phyloP scores from a whole-genome alignment of 805 yeast genomes.

The Myxozyma udenii region DNA sequence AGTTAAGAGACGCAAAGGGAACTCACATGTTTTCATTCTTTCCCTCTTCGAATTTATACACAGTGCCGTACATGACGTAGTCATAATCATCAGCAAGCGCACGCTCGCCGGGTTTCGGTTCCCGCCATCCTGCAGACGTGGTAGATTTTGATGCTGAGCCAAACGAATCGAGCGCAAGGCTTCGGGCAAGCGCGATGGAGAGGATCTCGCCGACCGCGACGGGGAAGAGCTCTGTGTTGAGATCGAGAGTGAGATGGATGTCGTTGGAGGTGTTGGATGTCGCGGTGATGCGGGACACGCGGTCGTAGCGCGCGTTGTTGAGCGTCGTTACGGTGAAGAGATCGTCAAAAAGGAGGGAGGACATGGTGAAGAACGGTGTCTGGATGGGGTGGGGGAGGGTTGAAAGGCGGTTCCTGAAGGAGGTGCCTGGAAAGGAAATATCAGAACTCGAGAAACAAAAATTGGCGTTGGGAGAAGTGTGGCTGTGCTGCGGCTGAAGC shows the following conservation, averaged over 20 bases:
- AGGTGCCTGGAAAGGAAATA: neutral
- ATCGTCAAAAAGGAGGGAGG: constrained; percentile 85
- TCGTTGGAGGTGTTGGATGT: constrained; percentile 78
- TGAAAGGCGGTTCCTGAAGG: neutral
- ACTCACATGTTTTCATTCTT: constrained; percentile 49
- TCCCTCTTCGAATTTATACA: constrained; percentile 92
- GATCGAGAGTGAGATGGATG: constrained; percentile 79
- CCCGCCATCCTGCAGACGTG: constrained; percentile 58
- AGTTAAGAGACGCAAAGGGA: neutral
- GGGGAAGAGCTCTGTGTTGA: constrained; percentile 90
- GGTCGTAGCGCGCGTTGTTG: constrained; percentile 87
- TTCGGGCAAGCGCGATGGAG: constrained; percentile 81
- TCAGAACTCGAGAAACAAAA: neutral
- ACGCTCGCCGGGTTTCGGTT: constrained; percentile 77
- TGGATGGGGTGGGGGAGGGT: neutral
- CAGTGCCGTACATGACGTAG: constrained; percentile 97
- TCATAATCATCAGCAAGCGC: constrained; percentile 95
- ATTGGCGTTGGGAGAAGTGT: neutral
- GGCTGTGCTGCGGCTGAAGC: neutral
- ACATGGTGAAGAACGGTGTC: constrained; percentile 42
- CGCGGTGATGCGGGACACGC: constrained; percentile 84
- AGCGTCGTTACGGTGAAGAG: constrained; percentile 80
- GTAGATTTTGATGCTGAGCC: constrained; percentile 43
- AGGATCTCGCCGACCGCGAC: constrained; percentile 70
- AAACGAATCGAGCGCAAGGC: constrained; percentile 55